Conservation (phyloP, 2,329 filamentous ascomycete species). For the Scopulariopsis brevicaulis region DNA sequence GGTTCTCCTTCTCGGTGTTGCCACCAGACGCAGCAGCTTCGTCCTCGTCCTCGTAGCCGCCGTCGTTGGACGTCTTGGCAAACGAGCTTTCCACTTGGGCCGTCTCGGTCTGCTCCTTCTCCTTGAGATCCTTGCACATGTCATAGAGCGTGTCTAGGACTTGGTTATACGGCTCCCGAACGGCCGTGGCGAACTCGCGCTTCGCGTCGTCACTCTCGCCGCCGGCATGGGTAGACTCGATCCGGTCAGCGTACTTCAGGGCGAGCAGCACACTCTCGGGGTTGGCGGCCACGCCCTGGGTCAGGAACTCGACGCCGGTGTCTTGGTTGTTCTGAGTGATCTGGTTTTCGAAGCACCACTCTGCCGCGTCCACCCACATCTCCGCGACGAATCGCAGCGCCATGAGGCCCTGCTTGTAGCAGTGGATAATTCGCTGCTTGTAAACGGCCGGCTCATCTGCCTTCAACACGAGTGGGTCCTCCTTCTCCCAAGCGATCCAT, state of each 20-base stretch:
- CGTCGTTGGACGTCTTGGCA: slow-evolving; percentile 24
- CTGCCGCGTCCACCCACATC: slow-evolving; percentile 88
- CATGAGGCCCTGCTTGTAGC: slow-evolving; percentile 91
- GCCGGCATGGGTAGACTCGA: slow-evolving; percentile 67
- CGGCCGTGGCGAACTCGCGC: slow-evolving; percentile 63
- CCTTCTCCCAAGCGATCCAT: slow-evolving; percentile 94
- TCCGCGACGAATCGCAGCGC: slow-evolving; percentile 89
- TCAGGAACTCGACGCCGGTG: slow-evolving; percentile 63
- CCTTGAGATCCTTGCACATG: slow-evolving; percentile 62
- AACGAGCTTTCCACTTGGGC: slow-evolving; percentile 43
- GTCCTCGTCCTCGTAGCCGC: slow-evolving; percentile 31
- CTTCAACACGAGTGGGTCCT: slow-evolving; percentile 78
- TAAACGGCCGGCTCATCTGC: slow-evolving; percentile 67
- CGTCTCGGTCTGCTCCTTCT: slow-evolving; percentile 47
- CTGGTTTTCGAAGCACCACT: slow-evolving; percentile 79
- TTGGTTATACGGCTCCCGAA: slow-evolving; percentile 74
- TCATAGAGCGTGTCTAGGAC: slow-evolving; percentile 82
- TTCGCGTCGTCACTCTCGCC: slow-evolving; percentile 68
- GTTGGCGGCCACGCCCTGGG: slow-evolving; percentile 76
- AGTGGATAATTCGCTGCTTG: slow-evolving; percentile 71
- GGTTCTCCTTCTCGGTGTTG: slow-evolving; percentile 39
- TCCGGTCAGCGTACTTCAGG: slow-evolving; percentile 77
- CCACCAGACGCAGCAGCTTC: slow-evolving; percentile 28
- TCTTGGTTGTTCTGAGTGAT: slow-evolving; percentile 49
- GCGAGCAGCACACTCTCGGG: slow-evolving; percentile 87